These are phyloP conservation scores for Xylaria castorea DNA, from an alignment of 495 filamentous ascomycete genomes.

Conservation along the genomic window DNA sequence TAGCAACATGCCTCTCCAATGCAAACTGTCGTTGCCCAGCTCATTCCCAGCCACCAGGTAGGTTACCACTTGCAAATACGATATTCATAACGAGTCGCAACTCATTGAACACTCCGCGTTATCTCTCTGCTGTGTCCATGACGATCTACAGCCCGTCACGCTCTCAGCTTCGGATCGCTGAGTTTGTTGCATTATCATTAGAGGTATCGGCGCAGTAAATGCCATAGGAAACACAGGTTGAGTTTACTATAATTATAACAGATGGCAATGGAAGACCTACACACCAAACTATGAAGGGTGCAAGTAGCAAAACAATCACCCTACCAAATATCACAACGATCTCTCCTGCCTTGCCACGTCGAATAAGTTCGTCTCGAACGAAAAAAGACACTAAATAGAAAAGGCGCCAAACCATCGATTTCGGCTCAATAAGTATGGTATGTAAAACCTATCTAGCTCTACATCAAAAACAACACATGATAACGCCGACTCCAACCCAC, in stretches of 20 bases:
- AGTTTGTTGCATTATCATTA: not conserved
- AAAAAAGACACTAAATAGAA: not conserved
- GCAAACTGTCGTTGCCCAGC: not conserved
- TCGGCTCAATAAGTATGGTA: not conserved
- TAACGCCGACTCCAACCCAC: not conserved
- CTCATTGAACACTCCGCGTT: not conserved
- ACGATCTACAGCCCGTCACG: not conserved
- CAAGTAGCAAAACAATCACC: not conserved
- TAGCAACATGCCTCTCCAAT: not conserved
- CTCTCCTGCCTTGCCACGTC: not conserved
- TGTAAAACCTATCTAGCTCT: conserved; percentile 2
- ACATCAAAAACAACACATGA: not conserved
- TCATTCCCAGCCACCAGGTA: not conserved
- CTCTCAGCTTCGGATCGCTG: not conserved
- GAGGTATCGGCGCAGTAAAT: not conserved
- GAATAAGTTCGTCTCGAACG: not conserved
- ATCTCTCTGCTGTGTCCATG: not conserved
- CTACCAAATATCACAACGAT: not conserved
- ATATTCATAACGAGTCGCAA: not conserved
- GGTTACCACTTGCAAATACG: not conserved
- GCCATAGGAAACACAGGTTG: not conserved
- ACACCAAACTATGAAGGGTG: not conserved
- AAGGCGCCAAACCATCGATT: not conserved
- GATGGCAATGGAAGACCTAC: not conserved
- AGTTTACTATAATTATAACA: too few species aligned